Base-by-base conservation (phyloP, 2,329 filamentous ascomycete species). In the Fusarium kyushuense region DNA sequence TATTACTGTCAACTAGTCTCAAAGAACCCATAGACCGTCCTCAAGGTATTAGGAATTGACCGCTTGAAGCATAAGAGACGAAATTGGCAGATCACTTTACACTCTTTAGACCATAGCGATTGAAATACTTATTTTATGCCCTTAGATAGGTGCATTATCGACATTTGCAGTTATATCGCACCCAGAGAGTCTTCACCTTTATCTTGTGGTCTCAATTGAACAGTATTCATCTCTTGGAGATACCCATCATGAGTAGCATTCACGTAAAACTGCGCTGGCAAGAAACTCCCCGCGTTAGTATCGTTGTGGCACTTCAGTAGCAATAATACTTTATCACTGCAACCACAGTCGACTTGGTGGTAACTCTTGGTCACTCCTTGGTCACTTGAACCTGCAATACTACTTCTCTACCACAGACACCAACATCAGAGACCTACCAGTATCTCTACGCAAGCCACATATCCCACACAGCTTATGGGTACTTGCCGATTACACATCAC, bases 391-490 rank as follows among this genome's bases (percentile, higher is more conserved):
- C 27, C 5, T 27, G 6, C 7, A 27, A 27, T 27, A 8, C 27
- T 27, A 27, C 27, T 27, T 8, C 9, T 27, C 27, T 27, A 9
- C 46, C 47, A 12, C 3, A 3, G 4, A n/a, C 3, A 17, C 10
- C 30, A 56, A 10, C 10, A 40, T 51, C 27, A 27, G 33, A n/a
- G 13, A 27, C 45, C 40, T 17, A 13, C 30, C 13, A 6, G 16
- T 17, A 6, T n/a, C 13, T 49, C 14, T 8, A 25, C 47, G n/a
- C 57, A 54, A 61, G 12, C 35, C 41, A 60, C 43, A 38, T 19
- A 38, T 23, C 21, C 46, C 21, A 5, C 47, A n/a, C 38, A 17
- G 32, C 21, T 16, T 13, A 13, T 16, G 58, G 35, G 35, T 5
- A 32, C 3, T 51, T 53, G 19, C 30, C 25, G 9, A 41, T 52